Evolutionary conservation across 495 filamentous ascomycete genomes (phyloP).

Genomic region (Neurospora pannonica): DNA sequence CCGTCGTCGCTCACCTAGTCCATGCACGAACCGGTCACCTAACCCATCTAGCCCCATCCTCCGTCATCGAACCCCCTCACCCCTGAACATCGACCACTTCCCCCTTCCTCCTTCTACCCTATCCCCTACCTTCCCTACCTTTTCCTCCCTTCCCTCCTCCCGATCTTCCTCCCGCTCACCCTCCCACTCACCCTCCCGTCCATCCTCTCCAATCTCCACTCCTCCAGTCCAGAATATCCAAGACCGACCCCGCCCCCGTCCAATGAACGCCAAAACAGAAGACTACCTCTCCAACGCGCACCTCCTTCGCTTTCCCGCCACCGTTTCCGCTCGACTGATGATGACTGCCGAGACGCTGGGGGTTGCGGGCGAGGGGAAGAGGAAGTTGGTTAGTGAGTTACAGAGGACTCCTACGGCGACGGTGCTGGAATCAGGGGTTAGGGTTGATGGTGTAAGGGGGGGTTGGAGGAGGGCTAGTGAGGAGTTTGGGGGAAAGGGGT

Average conservation of each 20-base stretch:
- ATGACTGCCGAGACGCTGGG: background rate
- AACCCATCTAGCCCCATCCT: background rate
- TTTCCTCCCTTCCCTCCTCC: background rate
- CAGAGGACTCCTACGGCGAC: background rate
- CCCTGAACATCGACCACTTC: background rate
- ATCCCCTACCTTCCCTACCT: background rate
- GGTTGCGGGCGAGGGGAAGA: background rate
- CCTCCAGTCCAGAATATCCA: background rate
- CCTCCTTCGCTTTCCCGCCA: background rate
- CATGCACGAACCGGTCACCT: background rate
- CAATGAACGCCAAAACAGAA: background rate
- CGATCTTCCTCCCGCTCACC: background rate
- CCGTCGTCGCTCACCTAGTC: background rate
- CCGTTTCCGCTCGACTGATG: background rate
- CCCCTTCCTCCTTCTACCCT: background rate
- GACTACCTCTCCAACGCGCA: background rate
- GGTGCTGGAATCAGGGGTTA: too few species aligned
- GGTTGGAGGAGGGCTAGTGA: background rate
- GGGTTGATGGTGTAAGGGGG: too few species aligned
- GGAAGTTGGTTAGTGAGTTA: background rate
- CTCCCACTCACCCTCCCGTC: background rate
- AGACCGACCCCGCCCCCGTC: background rate
- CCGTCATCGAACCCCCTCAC: background rate
- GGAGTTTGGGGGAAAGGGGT: background rate
- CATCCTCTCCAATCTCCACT: background rate